Percentiles rank a stretch among this genome's conserved stretches.
These are phyloP conservation scores for Hamamelis virginiana DNA, from an alignment of 164 flowering plant species.

Conservation along the genomic window DNA sequence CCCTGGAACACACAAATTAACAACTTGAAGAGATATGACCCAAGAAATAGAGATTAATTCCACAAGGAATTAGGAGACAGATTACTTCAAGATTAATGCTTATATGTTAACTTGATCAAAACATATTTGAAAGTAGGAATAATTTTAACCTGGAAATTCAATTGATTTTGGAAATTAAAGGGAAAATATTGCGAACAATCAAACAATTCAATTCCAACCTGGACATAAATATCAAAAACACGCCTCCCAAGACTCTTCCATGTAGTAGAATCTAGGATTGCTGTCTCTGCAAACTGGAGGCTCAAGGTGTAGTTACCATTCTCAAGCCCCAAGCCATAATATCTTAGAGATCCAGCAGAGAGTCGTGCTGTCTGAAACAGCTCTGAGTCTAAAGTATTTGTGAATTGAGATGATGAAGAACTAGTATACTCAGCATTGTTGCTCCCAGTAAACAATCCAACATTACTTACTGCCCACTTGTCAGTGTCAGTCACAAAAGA, in stretches of 20 bases:
- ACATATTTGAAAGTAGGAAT: no score
- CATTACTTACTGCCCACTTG: constrained; percentile 13
- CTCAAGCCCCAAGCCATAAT: no score
- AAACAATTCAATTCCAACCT: no score
- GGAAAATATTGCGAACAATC: no score
- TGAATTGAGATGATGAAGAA: constrained; percentile 32
- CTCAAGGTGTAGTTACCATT: no score
- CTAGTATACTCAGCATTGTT: constrained; percentile 29
- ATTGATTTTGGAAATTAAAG: no score
- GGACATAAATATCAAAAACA: no score
- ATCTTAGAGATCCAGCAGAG: constrained; percentile 45
- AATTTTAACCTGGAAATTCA: no score
- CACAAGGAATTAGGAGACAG: neutral
- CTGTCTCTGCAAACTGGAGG: constrained; percentile 31
- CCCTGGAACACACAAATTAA: constrained; percentile 43
- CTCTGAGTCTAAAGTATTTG: constrained; percentile 58
- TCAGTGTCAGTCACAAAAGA: constrained; percentile 25
- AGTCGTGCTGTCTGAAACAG: constrained; percentile 67
- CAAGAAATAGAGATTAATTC: neutral
- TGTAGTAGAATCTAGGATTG: constrained; percentile 66
- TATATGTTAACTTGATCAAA: no score
- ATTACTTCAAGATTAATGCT: no score
- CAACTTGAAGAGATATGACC: neutral
- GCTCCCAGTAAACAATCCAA: constrained; percentile 47
- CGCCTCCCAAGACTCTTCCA: no score